Evolutionary conservation across 768 basidiomycete genomes (phyloP).

Genomic region (Psilocybe tampanensis): DNA sequence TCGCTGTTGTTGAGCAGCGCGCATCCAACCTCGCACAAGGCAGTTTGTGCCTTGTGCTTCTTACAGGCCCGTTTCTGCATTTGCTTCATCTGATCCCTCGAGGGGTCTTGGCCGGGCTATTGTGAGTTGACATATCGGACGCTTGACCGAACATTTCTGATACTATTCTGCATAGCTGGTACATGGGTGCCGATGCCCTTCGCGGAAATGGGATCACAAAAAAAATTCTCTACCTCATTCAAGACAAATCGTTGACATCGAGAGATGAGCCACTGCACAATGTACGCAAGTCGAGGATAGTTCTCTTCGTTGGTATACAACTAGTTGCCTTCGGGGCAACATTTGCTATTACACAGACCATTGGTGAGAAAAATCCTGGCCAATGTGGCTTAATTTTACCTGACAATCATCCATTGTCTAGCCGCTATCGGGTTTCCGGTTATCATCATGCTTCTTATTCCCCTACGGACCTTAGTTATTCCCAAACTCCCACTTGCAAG

Average conservation of each 20-base stretch:
- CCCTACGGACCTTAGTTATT: constrained; percentile 70
- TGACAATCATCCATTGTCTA: constrained; percentile 22
- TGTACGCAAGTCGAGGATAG: constrained; percentile 74
- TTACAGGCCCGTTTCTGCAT: constrained; percentile 82
- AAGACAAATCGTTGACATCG: constrained; percentile 66
- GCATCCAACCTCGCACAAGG: constrained; percentile 91
- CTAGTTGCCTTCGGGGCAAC: constrained; percentile 85
- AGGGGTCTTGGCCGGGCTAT: constrained; percentile 83
- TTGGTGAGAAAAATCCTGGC: constrained; percentile 49
- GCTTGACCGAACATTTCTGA: neutral
- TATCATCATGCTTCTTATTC: constrained; percentile 83
- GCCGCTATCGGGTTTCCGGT: constrained; percentile 93
- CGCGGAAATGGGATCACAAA: constrained; percentile 80
- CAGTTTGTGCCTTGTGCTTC: constrained; percentile 72
- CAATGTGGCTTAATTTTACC: neutral
- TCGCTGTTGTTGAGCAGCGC: constrained; percentile 90
- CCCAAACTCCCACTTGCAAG: constrained; percentile 74
- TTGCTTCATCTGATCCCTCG: constrained; percentile 80
- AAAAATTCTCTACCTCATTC: constrained; percentile 78
- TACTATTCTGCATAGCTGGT: constrained; percentile 64
- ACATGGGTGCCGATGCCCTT: constrained; percentile 87
- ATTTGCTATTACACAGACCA: constrained; percentile 89
- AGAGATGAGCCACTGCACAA: constrained; percentile 68
- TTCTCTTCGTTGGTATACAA: constrained; percentile 75
- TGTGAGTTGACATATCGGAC: constrained; percentile 51